Evolutionary conservation across 2,329 filamentous ascomycete species (phyloP), one percentile per base, ranked within the genome.

Genomic region (Venturiaceae sp.): DNA sequence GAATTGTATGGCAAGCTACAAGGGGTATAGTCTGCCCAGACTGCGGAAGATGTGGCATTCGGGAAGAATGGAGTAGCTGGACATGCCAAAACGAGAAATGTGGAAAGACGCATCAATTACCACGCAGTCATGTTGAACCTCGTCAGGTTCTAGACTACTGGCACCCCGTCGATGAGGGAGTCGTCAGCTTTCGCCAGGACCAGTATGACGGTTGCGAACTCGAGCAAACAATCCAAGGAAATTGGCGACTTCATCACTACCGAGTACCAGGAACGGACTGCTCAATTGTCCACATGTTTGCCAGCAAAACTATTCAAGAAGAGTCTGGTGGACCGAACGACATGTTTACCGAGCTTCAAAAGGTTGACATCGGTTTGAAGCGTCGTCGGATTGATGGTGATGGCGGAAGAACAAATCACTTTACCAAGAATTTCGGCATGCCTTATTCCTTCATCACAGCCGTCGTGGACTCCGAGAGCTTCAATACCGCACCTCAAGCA

Each of bases 401-500:
- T n/a, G n/a, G n/a, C n/a, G n/a, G n/a, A n/a, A n/a, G n/a, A n/a
- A n/a, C n/a, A n/a, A n/a, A n/a, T n/a, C n/a, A n/a, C n/a, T n/a
- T n/a, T n/a, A n/a, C n/a, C n/a, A n/a, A n/a, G n/a, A n/a, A n/a
- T n/a, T n/a, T n/a, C n/a, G n/a, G 85, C 1, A 84, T 84, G 60
- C 78, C 79, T 0, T 88, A 88, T 68, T 87, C 87, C 57, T 88
- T 84, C 64, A 77, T 82, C 36, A 83, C 84, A 1, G 72, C 75
- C 1, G 79, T 82, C 3, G 69, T n/a, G 36, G 19, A n/a, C 5
- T 3, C 3, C n/a, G 37, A 41, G n/a, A 41, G 37, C 16, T 72
- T 72, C 53, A 59, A 64, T 1, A 58, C 47, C 3, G 65, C 66
- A 0, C 60, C 79, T 0, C 57, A 68, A 1, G 69, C 74, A 0